Base-by-base conservation (phyloP, 2,329 filamentous ascomycete genomes). In the Apiospora rasikravindrae region DNA sequence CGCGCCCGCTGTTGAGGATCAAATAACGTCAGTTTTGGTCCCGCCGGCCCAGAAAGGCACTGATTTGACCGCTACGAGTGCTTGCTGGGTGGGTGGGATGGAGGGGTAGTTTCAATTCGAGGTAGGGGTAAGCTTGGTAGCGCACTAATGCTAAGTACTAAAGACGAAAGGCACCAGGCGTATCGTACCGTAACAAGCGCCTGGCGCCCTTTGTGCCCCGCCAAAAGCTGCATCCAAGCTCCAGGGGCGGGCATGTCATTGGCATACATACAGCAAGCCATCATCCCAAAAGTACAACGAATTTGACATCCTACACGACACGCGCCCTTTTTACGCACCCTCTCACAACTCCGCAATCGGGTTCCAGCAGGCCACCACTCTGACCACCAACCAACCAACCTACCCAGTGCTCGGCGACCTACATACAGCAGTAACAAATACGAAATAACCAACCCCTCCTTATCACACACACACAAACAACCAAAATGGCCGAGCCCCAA, bases 401-500 rank as follows among this genome's bases (percentile, higher is more conserved):
- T n/a, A n/a, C 69, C 47, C 29, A 42, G 3, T 16, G 22, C 40
- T 42, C 5, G 40, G 40, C 40, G 13, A 42, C 10, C 40, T 42
- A 42, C 40, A 14, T 42, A 42, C 40, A 14, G 40, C 13, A 42
- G 13, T 42, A 42, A 2, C 29, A 33, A 69, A 24, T 22, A 45
- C 14, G 14, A 45, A 5, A 19, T 4, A 6, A 45, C 44, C 44
- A n/a, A 2, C 24, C 14, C 26, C 49, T n/a, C 22, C 29, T 22
- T 19, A 33, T 51, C 11, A 26, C 10, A 69, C 24, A 53, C 11
- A 26, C 26, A 29, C 24, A 33, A 70, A 53, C 73, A 71, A 67
- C 33, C 33, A 80, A 72, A 73, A 92, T 93, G 90, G 88, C 91
- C 75, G 83, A 87, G 73, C 88, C 88, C 67, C 90, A 92, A 80